Percentiles rank a stretch among this genome's conserved stretches.
phyloP scores from a whole-genome alignment of 208 protist species.

The Leishmania guyanensis region DNA sequence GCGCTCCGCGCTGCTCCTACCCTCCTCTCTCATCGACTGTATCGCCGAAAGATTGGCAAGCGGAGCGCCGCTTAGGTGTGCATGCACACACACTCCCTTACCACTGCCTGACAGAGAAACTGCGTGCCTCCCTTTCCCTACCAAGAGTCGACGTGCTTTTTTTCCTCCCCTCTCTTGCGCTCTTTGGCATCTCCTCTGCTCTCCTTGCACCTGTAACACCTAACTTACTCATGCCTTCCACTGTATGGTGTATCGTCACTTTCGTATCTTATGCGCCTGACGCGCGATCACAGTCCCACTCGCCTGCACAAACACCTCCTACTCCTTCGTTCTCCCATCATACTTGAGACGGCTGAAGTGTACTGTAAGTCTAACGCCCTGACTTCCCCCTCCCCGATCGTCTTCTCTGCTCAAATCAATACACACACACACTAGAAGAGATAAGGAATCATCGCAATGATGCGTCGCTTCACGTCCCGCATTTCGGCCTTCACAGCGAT shows the following conservation, averaged over 20 bases:
- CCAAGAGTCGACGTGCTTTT: not conserved
- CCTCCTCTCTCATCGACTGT: not conserved
- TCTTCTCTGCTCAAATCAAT: not conserved
- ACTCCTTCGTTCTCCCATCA: not conserved
- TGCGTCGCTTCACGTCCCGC: slow-evolving; percentile 47
- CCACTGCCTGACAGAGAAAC: not conserved
- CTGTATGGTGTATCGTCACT: not conserved
- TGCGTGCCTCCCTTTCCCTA: not conserved
- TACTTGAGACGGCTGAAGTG: not conserved
- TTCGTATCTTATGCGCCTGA: not conserved
- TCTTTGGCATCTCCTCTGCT: not conserved
- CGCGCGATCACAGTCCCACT: not conserved
- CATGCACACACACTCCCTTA: not conserved
- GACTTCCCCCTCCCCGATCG: not conserved
- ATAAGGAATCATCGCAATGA: slow-evolving; percentile 9
- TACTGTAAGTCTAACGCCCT: not conserved
- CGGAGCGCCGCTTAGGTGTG: not conserved
- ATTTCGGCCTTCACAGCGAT: slow-evolving; percentile 32
- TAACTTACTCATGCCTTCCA: not conserved
- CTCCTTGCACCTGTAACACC: too few species aligned
- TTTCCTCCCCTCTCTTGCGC: not conserved
- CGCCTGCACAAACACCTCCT: not conserved
- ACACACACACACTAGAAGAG: not conserved
- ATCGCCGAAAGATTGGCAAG: not conserved
- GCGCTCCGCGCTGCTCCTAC: not conserved